Evolutionary conservation across 2,329 filamentous ascomycete species (phyloP), one percentile per base, ranked within the genome.

Genomic region (Tolypocladium ophioglossoides): DNA sequence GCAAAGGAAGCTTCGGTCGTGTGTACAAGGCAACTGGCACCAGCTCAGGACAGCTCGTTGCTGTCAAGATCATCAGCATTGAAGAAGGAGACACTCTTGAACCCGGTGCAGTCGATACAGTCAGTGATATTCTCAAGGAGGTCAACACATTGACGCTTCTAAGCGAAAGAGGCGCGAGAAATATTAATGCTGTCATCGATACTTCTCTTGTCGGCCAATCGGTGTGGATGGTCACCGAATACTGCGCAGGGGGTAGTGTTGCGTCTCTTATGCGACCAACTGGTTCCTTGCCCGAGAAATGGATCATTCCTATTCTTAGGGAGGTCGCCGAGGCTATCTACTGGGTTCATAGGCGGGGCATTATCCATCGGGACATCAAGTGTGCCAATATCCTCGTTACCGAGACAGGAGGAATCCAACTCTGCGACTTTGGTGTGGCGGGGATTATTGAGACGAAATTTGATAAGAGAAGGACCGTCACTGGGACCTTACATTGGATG

Each of bases 151-250:
- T 95, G 50, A 83, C 87, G 62, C 75, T 87, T 55, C 76, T 95
- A 51, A 84, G 85, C 63, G 84, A 89, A 59, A 86, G 79, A 59
- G 85, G 84, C 49, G 88, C 88, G n/a, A 80, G 80, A 60, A 91
- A 92, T 64, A 84, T 95, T 71, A 94, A 92, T 66, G 79, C 85
- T 61, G 85, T 92, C 51, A 84, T 91, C 61, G 88, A 91, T 59
- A 87, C 87, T 4, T 77, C 91, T 22, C 83, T 87, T 11, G 83
- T 92, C 38, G 86, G 87, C 41, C 84, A 87, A 61, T 83, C 88
- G 56, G 85, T 95, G 72, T 95, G 89, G 89, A 89, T 94, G 74
- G 83, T 94, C 53, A 91, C 87, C 56, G 88, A 94, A 70, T 91
- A 91, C 68, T 91, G 88, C 62, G 87, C 86, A 6, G 89, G 89